Base-by-base conservation (phyloP, 768 basidiomycete genomes). In the Russula sp. region DNA sequence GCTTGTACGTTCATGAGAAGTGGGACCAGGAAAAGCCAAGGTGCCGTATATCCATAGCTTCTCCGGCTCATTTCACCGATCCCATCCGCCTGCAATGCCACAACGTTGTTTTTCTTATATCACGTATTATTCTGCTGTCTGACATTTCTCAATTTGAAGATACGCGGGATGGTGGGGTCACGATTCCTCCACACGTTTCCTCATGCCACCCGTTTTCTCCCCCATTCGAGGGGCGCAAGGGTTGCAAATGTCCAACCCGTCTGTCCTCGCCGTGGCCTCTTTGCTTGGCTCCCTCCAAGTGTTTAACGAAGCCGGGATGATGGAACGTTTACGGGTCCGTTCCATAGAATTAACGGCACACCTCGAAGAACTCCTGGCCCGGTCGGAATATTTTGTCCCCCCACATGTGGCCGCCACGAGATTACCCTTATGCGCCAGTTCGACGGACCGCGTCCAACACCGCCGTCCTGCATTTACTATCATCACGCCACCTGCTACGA, bases 131-230 rank as follows among this genome's bases (percentile, higher is more conserved):
- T 41, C 36, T 50, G 42, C 42, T 29, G 34, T 18, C 36, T 48
- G 41, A 49, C 52, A 20, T 66, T 56, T 42, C 60, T 47, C 39
- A 22, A 59, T 50, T 45, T 34, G 22, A 66, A 97, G 97, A 70
- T 85, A 84, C 63, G 86, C 93, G 43, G 97, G 97, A 48, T 99
- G 97, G 97, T 99, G 96, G 96, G 97, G 97, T 48, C 94, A 98
- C 72, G 85, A 93, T 68, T 80, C 86, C 34, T 70, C 77, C 56
- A 95, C 93, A 42, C 87, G 97, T 35, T 98, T 99, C 77, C 76
- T 81, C 58, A 98, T 98, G 96, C 87, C 89, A 32, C 78, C 87
- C 13, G 77, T 70, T 54, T 99, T 97, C 75, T 81, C 82, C 51
- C 88, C 94, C 9, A 89, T 91, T 64, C 80, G 79, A 20, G 97